A percentile compares a stretch with the other conserved stretches of the same genome.
phyloP scores from a whole-genome alignment of 2,329 filamentous ascomycete species.

The Nigrospora sphaerica region DNA sequence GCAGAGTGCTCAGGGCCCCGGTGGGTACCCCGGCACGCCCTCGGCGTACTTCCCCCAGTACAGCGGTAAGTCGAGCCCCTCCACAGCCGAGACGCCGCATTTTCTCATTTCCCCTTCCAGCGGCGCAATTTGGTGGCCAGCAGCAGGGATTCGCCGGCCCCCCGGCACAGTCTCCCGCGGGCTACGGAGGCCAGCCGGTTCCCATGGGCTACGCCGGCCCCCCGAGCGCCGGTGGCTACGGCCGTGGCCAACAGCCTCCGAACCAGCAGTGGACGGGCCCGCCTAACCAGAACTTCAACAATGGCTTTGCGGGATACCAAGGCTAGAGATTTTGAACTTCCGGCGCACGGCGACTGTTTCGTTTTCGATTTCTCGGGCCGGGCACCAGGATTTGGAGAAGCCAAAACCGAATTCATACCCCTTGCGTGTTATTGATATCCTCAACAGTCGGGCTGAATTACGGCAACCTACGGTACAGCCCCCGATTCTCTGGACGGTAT shows the following conservation, averaged over 20 bases:
- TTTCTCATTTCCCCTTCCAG: background rate
- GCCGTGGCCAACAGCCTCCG: slow-evolving; percentile 61
- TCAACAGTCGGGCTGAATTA: background rate
- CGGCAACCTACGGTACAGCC: background rate
- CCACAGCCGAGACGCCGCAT: background rate
- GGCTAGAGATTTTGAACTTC: slow-evolving; percentile 30
- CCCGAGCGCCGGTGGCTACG: slow-evolving; percentile 76
- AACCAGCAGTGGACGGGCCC: slow-evolving; percentile 48
- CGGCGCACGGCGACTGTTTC: slow-evolving; percentile 4
- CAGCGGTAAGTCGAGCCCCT: slow-evolving; percentile 53
- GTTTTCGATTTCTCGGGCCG: slow-evolving; percentile 8
- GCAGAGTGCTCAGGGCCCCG: slow-evolving; percentile 64
- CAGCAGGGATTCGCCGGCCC: slow-evolving; percentile 60
- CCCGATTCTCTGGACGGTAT: too few species aligned
- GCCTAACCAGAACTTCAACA: slow-evolving; percentile 51
- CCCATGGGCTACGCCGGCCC: slow-evolving; percentile 62
- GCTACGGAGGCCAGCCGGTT: slow-evolving; percentile 53
- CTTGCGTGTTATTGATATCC: slow-evolving; percentile 1
- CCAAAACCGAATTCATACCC: background rate
- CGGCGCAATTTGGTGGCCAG: slow-evolving; percentile 55
- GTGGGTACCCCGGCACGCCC: slow-evolving; percentile 69
- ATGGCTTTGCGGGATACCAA: slow-evolving; percentile 58
- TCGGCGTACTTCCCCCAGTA: slow-evolving; percentile 91
- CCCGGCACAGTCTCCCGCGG: slow-evolving; percentile 53
- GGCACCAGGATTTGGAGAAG: background rate